Conservation (phyloP, 208 protist genomes). For the Trypanosoma brucei region DNA sequence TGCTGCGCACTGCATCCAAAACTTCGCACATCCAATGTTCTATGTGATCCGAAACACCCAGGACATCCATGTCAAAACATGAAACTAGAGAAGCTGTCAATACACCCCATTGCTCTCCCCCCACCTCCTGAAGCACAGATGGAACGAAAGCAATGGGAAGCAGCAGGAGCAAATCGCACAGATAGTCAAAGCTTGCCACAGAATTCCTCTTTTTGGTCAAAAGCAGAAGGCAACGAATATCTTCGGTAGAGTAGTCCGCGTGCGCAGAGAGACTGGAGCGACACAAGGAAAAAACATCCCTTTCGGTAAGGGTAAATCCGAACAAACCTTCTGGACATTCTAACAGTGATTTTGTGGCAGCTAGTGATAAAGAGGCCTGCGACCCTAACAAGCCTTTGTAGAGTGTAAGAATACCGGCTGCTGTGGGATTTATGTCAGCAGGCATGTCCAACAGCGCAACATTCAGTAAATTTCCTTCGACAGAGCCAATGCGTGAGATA, state of each 20-base stretch:
- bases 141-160: neutral
- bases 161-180: slow-evolving; percentile 19
- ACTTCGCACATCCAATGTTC: slow-evolving; percentile 10
- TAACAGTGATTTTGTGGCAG: slow-evolving; percentile 19
- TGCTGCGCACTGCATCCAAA: slow-evolving; percentile 3
- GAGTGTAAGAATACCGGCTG: slow-evolving; percentile 8
- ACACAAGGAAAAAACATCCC: slow-evolving; percentile 23
- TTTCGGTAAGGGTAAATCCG: neutral
- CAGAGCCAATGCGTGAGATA: slow-evolving; percentile 19
- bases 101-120: neutral
- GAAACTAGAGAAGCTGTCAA: slow-evolving; percentile 16
- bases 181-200: slow-evolving; percentile 16
- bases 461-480: slow-evolving; percentile 19
- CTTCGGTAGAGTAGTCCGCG: slow-evolving; percentile 8
- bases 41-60: slow-evolving; percentile 1
- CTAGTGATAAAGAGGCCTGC: slow-evolving; percentile 11
- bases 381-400: slow-evolving; percentile 14
- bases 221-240: slow-evolving; percentile 3
- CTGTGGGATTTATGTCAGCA: neutral
- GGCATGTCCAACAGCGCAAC: slow-evolving; percentile 2
- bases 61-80: slow-evolving; percentile 7
- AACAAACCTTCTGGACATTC: neutral
- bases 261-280: slow-evolving; percentile 7
- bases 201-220: slow-evolving; percentile 5
- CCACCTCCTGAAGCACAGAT: slow-evolving; percentile 6